phyloP scores from a whole-genome alignment of 331 rosid genomes.

The Malus hybrid region DNA sequence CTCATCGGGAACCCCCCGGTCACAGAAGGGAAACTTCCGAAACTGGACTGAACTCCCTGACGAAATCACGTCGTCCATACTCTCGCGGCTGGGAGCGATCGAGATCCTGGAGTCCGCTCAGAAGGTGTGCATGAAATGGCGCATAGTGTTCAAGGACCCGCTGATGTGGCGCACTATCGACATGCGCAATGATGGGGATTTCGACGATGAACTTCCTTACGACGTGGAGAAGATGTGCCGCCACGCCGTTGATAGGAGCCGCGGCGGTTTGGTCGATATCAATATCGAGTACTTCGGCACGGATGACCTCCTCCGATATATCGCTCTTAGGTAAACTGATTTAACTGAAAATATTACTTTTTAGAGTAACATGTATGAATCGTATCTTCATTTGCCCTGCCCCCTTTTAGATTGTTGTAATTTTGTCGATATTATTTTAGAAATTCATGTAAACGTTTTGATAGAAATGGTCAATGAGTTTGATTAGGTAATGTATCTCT shows the following conservation, averaged over 20 bases:
- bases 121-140: constrained; percentile 20
- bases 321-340: background rate
- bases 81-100: constrained; percentile 8
- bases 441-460: too few relatives aligned
- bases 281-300: background rate
- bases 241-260: constrained; percentile 8
- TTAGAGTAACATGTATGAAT: too few relatives aligned
- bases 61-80: constrained; percentile 11
- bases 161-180: constrained; percentile 24
- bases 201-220: background rate
- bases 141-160: constrained; percentile 26
- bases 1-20: background rate
- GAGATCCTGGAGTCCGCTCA: constrained; percentile 16
- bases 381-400: too few relatives aligned
- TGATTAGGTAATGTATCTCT: too few relatives aligned
- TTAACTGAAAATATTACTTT: too few relatives aligned
- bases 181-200: constrained; percentile 3
- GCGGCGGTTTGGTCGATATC: background rate
- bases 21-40: background rate
- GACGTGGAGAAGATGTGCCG: constrained; percentile 18
- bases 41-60: constrained; percentile 22
- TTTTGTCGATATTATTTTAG: too few relatives aligned
- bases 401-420: too few relatives aligned
- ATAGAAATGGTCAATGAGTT: too few relatives aligned
- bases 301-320: background rate